Evolutionary conservation across 352 stramenopile genomes (phyloP), one percentile per base, ranked within the genome.

Genomic region (Globisporangium cystogenes): DNA sequence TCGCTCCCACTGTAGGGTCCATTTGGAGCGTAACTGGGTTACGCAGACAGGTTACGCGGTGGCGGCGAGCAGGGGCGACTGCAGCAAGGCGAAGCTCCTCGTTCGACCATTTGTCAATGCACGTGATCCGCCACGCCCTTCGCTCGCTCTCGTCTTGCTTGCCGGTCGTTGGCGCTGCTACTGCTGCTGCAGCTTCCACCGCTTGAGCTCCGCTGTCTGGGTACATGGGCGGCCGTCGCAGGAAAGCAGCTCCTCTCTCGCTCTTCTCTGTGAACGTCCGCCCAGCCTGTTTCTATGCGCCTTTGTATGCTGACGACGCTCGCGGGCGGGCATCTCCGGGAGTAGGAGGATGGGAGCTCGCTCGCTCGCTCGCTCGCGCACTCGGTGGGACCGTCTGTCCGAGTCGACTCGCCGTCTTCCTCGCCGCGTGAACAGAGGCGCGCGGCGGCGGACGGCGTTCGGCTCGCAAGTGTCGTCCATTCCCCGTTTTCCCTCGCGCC

Each of bases 401-500:
- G 15, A 20, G 18, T 8, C 12, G n/a, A 41, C 36, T 41, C 36
- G 36, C 36, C 6, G 6, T 18, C 36, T 41, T 12, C 11, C 14
- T 20, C 36, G 18, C 12, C 5, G 10, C 12, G 39, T 12, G 39
- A 44, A 44, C 31, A 24, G 37, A 43, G 37, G 37, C 15, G 37
- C 33, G 20, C 39, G 39, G 8, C 39, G 39, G 39, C 15, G 39
- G 11, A 26, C 39, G 15, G 39, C 10, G 18, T 2, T 18, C 0
- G 6, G 39, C 6, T 15, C 18, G 7, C 36, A 1, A 20, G 21
- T 4, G 14, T 15, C 15, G 10, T 10, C 39, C 39, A 44, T 44
- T 44, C 39, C 21, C 39, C 16, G 20, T 24, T 60, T 49, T 48
- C 36, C 46, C 43, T 16, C 20, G 40, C 35, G 45, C 23, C 14